Percentiles rank a stretch among this genome's conserved stretches.
These are phyloP conservation scores for Thinopyrum elongatum DNA, from an alignment of 176 grass and related monocot genomes.

Conservation along the genomic window DNA sequence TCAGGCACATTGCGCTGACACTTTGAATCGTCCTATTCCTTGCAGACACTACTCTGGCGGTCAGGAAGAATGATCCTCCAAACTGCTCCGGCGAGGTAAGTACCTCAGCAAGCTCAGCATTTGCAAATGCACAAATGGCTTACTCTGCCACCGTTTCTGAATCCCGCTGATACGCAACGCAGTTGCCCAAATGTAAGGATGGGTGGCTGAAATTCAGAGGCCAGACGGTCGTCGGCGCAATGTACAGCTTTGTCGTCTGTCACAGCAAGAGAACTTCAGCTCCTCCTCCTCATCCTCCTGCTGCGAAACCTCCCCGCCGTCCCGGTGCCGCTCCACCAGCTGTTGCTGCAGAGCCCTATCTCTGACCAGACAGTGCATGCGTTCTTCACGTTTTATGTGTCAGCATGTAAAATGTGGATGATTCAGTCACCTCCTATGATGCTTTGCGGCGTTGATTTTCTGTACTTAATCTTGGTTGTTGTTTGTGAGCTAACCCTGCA, in stretches of 20 bases:
- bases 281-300: not conserved
- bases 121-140: not conserved
- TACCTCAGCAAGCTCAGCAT: not conserved
- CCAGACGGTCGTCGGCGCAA: constrained; percentile 6
- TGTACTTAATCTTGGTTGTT: constrained; percentile 24
- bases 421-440: constrained; percentile 16
- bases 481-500: constrained; percentile 28
- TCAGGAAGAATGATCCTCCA: not conserved
- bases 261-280: constrained; percentile 17
- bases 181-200: constrained; percentile 21
- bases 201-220: constrained; percentile 30
- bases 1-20: constrained; percentile 9
- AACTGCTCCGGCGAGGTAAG: constrained; percentile 25
- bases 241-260: constrained; percentile 31
- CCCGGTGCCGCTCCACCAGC: not conserved
- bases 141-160: not conserved
- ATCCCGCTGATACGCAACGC: not conserved
- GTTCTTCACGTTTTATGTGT: constrained; percentile 4
- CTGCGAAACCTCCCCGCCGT: not conserved
- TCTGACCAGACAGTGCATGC: constrained; percentile 12
- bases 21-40: not conserved
- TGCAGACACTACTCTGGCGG: constrained; percentile 35
- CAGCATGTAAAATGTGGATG: constrained; percentile 31
- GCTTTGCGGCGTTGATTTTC: constrained; percentile 14
- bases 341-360: not conserved